Evolutionary conservation across 305 asterid species (phyloP), one percentile per base, ranked within the genome.

Genomic region (Fraxinus latifolia): DNA sequence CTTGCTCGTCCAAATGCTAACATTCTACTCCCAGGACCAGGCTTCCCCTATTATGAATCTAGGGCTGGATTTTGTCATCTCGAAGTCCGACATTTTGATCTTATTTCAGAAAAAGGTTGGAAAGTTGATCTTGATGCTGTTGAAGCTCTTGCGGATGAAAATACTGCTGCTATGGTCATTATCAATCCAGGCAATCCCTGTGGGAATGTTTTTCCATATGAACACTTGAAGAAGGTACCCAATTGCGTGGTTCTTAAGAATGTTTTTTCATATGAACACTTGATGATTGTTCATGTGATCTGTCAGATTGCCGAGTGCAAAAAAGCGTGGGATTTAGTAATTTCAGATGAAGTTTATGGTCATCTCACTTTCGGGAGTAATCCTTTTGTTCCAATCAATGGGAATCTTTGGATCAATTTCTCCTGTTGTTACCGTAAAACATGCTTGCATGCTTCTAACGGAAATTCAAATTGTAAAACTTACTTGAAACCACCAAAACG

Each of bases 171-270:
- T 0, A 91, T 93, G 86, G 97, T 90, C 71, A 86, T 93, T 70
- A 91, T 93, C 72, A 93, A 93, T 83, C 96, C 95, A 5, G 97
- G 97, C n/a, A 93, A 93, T 87, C 97, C 97, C 0, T 91, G 97
- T 83, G 97, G 97, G 29, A 93, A 89, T 89, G 96, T 91, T 44
- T 90, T 76, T 88, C 86, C 88, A 77, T 87, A 88, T 21, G 87
- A 93, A 12, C 97, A 93, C 87, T 87, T 93, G 85, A 88, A 88
- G 85, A 89, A 91, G 94, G 97, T 92, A 72, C 73, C 74, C 19
- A 4, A 32, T 74, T 80, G 33, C 55, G 39, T 37, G 17, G 5
- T 29, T 19, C 37, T 39, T 23, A 32, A 32, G 34, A 3, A 32
- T 32, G 34, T 32, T 32, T 32, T 32, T 32, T 32, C 34, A 32